Conservation (phyloP, 2,329 filamentous ascomycete genomes). For the Trichophyton benhamiae region DNA sequence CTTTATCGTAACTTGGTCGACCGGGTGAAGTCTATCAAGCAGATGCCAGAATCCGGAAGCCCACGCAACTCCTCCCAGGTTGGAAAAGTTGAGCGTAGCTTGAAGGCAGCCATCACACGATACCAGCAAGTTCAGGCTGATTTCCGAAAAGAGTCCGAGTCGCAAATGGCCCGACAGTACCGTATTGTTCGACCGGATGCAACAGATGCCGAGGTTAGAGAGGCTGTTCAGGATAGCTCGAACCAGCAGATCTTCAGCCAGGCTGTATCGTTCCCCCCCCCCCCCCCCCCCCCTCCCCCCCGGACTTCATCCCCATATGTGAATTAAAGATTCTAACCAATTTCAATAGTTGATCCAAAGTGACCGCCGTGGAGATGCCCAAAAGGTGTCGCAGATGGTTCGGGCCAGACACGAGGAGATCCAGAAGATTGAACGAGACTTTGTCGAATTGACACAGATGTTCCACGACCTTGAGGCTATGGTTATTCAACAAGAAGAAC, state of each 20-base stretch:
- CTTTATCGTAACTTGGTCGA: conserved; percentile 68
- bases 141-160: conserved; percentile 67
- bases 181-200: conserved; percentile 77
- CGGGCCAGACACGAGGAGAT: conserved; percentile 74
- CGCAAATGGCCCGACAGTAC: conserved; percentile 81
- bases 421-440: conserved; percentile 80
- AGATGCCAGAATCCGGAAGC: conserved; percentile 60
- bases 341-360: conserved; percentile 56
- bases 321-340: not conserved
- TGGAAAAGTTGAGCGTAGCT: conserved; percentile 61
- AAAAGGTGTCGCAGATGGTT: conserved; percentile 65
- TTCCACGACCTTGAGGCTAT: conserved; percentile 83
- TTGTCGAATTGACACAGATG: conserved; percentile 74
- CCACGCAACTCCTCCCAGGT: conserved; percentile 69
- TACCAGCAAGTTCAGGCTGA: conserved; percentile 71
- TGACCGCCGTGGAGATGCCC: conserved; percentile 68
- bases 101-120: conserved; percentile 67
- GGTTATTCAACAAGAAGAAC: conserved; percentile 73
- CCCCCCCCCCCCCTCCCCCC: too few relatives aligned
- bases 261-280: too few relatives aligned
- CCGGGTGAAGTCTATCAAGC: conserved; percentile 71
- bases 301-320: not conserved
- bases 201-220: conserved; percentile 61
- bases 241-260: conserved; percentile 74
- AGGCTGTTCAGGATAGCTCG: conserved; percentile 60